A percentile compares a stretch with the other conserved stretches of the same genome.
Conservation (phyloP, 331 rosid species). For the Saraca asoca region DNA sequence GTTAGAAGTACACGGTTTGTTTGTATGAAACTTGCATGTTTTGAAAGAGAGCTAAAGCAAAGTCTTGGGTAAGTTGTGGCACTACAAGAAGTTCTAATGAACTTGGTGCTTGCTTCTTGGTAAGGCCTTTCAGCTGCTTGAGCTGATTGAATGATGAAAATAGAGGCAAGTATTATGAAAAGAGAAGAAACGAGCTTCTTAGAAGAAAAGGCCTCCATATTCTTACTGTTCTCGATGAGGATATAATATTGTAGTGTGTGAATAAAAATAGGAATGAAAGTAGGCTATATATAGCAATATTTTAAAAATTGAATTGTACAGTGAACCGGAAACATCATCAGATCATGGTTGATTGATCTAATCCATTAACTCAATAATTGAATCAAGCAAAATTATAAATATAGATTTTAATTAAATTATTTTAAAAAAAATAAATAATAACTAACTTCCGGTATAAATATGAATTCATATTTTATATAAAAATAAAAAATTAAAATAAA, state of each 20-base stretch:
- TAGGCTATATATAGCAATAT: conserved; percentile 1
- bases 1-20: conserved; percentile 54
- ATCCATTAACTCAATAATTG: too few relatives aligned
- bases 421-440: too few relatives aligned
- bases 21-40: conserved; percentile 59
- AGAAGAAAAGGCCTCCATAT: conserved; percentile 49
- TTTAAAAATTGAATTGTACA: too few relatives aligned
- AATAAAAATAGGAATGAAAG: conserved; percentile 18
- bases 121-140: conserved; percentile 30
- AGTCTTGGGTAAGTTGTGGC: conserved; percentile 70
- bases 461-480: too few relatives aligned
- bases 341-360: too few relatives aligned
- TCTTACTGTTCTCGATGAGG: background rate
- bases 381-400: too few relatives aligned
- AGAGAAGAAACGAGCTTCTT: conserved; percentile 30
- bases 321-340: too few relatives aligned
- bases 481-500: too few relatives aligned
- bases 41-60: conserved; percentile 61
- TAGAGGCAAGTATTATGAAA: conserved; percentile 26
- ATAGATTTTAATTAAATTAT: too few relatives aligned
- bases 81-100: conserved; percentile 65
- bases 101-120: conserved; percentile 44
- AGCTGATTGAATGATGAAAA: conserved; percentile 6
- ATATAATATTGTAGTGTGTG: background rate
- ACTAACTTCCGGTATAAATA: too few relatives aligned